Evolutionary conservation across 2,329 filamentous ascomycete genomes (phyloP).

Genomic region (Thielaviopsis euricoi): DNA sequence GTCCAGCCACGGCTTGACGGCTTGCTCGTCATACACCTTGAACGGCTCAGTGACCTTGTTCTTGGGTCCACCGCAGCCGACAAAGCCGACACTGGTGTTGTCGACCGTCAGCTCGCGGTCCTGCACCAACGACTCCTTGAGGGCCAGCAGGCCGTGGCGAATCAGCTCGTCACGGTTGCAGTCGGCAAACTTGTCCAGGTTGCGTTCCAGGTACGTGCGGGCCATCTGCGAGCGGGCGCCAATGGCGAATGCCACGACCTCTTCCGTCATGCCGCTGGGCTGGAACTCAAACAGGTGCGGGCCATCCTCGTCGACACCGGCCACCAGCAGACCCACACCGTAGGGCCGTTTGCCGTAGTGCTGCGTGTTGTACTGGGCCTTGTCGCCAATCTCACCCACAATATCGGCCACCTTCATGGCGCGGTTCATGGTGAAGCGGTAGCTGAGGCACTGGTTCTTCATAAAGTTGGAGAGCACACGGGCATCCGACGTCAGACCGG

Average conservation of each 20-base stretch:
- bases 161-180: constrained; percentile 73
- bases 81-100: constrained; percentile 84
- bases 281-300: constrained; percentile 98
- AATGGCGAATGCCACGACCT: constrained; percentile 94
- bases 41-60: constrained; percentile 53
- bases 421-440: constrained; percentile 89
- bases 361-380: constrained; percentile 95
- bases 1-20: constrained; percentile 75
- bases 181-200: constrained; percentile 67
- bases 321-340: constrained; percentile 73
- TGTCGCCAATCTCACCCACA: constrained; percentile 82
- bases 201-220: constrained; percentile 85
- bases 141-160: constrained; percentile 71
- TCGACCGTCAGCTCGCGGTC: constrained; percentile 96
- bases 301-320: constrained; percentile 83
- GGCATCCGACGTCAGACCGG: constrained; percentile 90
- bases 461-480: constrained; percentile 99
- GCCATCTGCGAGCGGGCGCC: constrained; percentile 96
- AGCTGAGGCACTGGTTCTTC: constrained; percentile 96
- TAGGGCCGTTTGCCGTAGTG: constrained; percentile 86
- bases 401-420: constrained; percentile 81
- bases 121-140: constrained; percentile 92
- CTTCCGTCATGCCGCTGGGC: constrained; percentile 85
- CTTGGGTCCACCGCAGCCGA: constrained; percentile 45
- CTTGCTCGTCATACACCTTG: constrained; percentile 78